Evolutionary conservation across 2,329 filamentous ascomycete genomes (phyloP).

Genomic region (Dryadomyces quercus-mongolicae): DNA sequence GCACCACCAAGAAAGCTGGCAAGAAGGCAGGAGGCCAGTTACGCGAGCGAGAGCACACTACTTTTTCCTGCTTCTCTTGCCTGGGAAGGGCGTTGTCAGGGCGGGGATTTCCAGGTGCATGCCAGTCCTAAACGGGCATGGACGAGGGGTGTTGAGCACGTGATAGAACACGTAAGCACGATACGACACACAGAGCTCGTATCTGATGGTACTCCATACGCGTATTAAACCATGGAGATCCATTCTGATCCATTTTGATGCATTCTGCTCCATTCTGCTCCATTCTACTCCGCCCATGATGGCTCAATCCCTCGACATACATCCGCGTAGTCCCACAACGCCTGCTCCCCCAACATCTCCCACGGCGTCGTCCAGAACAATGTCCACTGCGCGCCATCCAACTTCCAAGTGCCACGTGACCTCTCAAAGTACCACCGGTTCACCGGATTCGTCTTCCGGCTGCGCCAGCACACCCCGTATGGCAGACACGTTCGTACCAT

Average conservation of each 20-base stretch:
- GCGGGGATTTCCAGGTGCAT: not conserved
- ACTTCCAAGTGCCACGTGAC: constrained; percentile 69
- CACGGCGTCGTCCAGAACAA: constrained; percentile 94
- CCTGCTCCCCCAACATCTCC: constrained; percentile 40
- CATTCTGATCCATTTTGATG: not conserved
- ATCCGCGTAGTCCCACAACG: constrained; percentile 57
- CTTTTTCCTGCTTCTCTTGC: no score
- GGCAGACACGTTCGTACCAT: constrained; percentile 90
- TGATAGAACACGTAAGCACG: not conserved
- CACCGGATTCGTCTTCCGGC: constrained; percentile 80
- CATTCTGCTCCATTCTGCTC: not conserved
- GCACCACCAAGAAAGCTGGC: no score
- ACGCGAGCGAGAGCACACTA: no score
- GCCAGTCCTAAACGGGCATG: not conserved
- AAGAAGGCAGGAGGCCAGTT: no score
- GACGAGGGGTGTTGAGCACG: not conserved
- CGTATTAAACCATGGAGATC: no score
- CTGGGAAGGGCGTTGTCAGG: not conserved
- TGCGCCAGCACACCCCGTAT: constrained; percentile 82
- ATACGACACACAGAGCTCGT: not conserved
- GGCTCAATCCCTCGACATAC: constrained; percentile 57
- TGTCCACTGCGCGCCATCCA: constrained; percentile 76
- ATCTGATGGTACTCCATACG: no score
- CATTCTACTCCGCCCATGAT: constrained; percentile 42
- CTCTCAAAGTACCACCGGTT: constrained; percentile 99